Conservation (phyloP, 176 grass and related monocot genomes). For the Echinochloa phyllopogon region DNA sequence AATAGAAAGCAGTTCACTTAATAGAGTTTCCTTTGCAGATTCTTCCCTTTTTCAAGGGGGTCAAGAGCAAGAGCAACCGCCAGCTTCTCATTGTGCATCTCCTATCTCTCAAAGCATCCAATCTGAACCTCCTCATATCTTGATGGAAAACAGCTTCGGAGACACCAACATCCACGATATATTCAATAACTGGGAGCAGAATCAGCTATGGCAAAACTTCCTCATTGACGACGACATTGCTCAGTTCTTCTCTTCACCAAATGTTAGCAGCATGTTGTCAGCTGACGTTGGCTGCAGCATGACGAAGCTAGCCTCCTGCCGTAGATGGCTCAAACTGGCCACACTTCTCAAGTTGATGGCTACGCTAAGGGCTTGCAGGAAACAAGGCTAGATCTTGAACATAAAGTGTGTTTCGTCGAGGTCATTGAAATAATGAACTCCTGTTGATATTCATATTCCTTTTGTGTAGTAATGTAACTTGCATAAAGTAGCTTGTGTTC, state of each 20-base stretch:
- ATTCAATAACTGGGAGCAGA: neutral
- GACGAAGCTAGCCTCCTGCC: neutral
- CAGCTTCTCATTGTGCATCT: neutral
- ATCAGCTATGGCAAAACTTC: neutral
- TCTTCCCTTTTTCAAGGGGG: neutral
- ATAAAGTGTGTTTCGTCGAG: neutral
- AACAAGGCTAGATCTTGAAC: neutral
- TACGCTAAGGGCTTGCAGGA: neutral
- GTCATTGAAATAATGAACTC: neutral
- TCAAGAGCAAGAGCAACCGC: neutral
- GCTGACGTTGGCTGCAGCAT: neutral
- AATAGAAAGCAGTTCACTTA: neutral
- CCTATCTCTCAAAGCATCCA: neutral
- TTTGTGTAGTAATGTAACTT: no score
- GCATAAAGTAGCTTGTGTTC: no score
- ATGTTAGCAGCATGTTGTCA: neutral
- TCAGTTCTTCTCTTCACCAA: neutral
- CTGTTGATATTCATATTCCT: neutral
- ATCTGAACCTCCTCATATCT: conserved; percentile 9
- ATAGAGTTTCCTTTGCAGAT: conserved; percentile 25
- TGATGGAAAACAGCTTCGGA: conserved; percentile 18
- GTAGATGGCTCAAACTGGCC: neutral
- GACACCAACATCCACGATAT: neutral
- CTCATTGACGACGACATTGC: neutral
- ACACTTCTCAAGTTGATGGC: neutral